Evolutionary conservation across 2,329 filamentous ascomycete species (phyloP), one percentile per base, ranked within the genome.

Genomic region (Cladosporium velox): DNA sequence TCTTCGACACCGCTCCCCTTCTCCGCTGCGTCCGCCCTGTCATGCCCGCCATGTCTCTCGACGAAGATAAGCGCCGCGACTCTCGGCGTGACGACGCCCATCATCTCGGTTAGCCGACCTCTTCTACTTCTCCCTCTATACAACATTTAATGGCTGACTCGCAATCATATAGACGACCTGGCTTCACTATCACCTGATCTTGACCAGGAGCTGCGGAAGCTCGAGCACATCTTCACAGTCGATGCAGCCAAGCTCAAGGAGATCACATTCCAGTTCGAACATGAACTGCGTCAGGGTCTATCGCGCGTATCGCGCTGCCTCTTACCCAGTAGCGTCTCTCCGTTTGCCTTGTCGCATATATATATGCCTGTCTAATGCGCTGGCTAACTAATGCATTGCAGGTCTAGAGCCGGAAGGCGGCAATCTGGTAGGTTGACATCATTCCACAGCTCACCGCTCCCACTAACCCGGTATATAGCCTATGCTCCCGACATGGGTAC

Each of bases 401-500:
- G 92, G 93, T 73, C 84, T 97, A 60, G 90, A 85, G 65, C 88
- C 92, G 64, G 88, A 95, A 79, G 93, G 93, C 67, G 92, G 92
- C 67, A 95, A 90, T 77, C 97, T 97, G 79, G 92, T 96, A 79
- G 84, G 91, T 84, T 49, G 59, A 58, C 51, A 57, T 55, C 32
- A 4, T 26, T 28, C 21, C 14, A 44, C 32, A 35, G 18, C 34
- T 52, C 41, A 44, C 32, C 11, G 24, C 49, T 5, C 3, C 51
- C 5, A 32, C 28, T 65, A 62, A 67, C 35, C 35, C 58, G 49
- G 1, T 34, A 14, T 52, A 55, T 72, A 96, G 92, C 94, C 94
- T 69, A 98, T 98, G 94, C 97, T 97, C 80, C 91, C 94, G 66
- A 97, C 94, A 67, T 98, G 94, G 94, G 93, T 96, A 68, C 93